Base-by-base conservation (phyloP, 805 yeast species). In the Starmerella kuoi region DNA sequence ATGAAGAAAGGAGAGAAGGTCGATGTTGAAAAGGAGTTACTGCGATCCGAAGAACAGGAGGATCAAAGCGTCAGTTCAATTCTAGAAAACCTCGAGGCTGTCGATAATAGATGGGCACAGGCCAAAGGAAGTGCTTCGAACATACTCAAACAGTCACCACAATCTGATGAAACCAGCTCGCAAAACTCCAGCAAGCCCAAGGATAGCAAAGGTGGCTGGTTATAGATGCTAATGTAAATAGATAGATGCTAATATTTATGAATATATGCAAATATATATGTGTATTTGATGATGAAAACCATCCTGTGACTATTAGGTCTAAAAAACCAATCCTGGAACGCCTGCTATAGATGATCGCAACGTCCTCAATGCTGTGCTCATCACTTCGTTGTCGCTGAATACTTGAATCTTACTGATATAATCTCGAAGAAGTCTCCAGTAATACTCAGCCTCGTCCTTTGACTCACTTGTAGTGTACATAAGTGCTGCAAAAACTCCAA, bases 401-500 rank as follows among this genome's bases (percentile, higher is more conserved):
- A 79, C 76, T 56, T 79, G 76, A 33, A 88, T 60, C 9, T 77
- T 72, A 79, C 85, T 76, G 45, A 93, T 67, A 59, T 82, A 87
- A 51, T 79, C 80, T 54, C 74, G 73, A 23, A 87, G 70, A 48
- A 78, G 78, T 48, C 76, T 81, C 52, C 74, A 70, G 60, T 73
- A 84, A 37, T 70, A 65, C 31, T 65, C 65, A 0, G 79, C 70
- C 54, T 85, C 95, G 41, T 77, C 83, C 2, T 50, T 45, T 14
- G 53, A 48, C 17, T 42, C 41, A 1, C 91, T 65, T 0, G 95
- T 80, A 14, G 79, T 77, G 53, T 72, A 82, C 41, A 87, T 62
- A 11, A 87, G 65, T 0, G 93, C 78, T 0, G 95, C 94, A 67
- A 87, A 87, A 0, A 88, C 74, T 2, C 95, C 95, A 31, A 86